These are phyloP conservation scores for Chaetomiaceae sp. DNA, from an alignment of 2,329 filamentous ascomycete genomes.

Conservation along the genomic window DNA sequence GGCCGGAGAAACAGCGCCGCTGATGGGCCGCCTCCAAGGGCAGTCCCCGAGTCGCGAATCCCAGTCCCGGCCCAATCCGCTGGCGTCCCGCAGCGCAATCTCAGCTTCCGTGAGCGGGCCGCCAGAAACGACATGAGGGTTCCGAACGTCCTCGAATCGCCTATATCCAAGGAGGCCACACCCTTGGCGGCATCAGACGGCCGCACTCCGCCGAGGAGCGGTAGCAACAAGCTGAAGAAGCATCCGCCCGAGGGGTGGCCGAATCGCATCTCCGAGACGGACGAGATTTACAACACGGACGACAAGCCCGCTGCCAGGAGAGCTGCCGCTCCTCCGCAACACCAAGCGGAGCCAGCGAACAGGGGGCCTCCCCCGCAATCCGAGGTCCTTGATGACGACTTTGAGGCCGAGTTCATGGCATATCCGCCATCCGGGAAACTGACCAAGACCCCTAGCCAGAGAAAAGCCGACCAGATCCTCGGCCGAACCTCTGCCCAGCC, in stretches of 20 bases:
- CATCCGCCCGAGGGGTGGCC: constrained; percentile 50
- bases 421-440: constrained; percentile 24
- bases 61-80: constrained; percentile 26
- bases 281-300: constrained; percentile 28
- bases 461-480: constrained; percentile 25
- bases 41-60: constrained; percentile 26
- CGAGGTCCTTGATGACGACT: constrained; percentile 3
- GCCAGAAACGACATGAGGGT: constrained; percentile 40
- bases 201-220: constrained; percentile 41
- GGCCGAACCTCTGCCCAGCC: constrained; percentile 19
- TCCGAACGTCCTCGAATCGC: constrained; percentile 27
- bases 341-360: background rate
- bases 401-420: constrained; percentile 17
- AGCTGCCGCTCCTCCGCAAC: background rate
- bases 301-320: constrained; percentile 7
- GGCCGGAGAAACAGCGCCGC: constrained; percentile 27
- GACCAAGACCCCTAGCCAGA: constrained; percentile 25
- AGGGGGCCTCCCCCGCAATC: background rate
- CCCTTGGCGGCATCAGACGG: constrained; percentile 31
- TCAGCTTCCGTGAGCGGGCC: constrained; percentile 59
- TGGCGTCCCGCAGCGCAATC: constrained; percentile 47
- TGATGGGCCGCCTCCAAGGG: constrained; percentile 29
- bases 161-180: constrained; percentile 23
- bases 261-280: constrained; percentile 40
- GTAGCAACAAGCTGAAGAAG: constrained; percentile 58